Evolutionary conservation across 2,329 filamentous ascomycete species (phyloP).

Genomic region (Fusarium nelsonii): DNA sequence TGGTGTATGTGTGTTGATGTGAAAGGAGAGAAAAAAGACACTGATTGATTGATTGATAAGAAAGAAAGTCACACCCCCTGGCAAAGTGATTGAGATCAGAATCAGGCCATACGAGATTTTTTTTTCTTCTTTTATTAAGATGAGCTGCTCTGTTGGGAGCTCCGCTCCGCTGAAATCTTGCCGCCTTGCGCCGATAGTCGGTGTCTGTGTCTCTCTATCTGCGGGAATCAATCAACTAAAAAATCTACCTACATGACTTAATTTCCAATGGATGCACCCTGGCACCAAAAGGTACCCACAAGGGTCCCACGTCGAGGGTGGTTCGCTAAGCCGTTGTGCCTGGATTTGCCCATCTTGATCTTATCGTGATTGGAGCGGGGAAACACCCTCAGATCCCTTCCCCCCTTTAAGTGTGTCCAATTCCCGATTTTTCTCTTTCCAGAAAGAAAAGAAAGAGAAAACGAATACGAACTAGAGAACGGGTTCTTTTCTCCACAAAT

Average conservation of each 20-base stretch:
- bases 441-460: conserved; percentile 16
- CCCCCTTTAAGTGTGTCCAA: conserved; percentile 1
- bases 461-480: conserved; percentile 43
- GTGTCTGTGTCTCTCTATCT: conserved; percentile 1
- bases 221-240: not conserved
- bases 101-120: conserved; percentile 28
- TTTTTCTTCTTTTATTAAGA: conserved; percentile 27
- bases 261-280: conserved; percentile 21
- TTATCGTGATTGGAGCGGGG: conserved; percentile 44
- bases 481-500: not conserved
- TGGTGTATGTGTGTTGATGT: not conserved
- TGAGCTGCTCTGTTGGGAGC: conserved; percentile 12
- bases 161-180: conserved; percentile 30
- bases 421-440: conserved; percentile 26
- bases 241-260: conserved; percentile 17
- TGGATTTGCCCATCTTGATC: conserved; percentile 43
- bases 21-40: not conserved
- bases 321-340: conserved; percentile 34
- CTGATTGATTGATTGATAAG: conserved; percentile 25
- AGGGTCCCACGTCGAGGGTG: conserved; percentile 30
- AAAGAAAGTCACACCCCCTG: conserved; percentile 2
- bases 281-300: conserved; percentile 16
- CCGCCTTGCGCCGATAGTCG: conserved; percentile 19
- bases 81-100: not conserved
- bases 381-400: conserved; percentile 3